Evolutionary conservation across 164 flowering plant genomes (phyloP).

Genomic region (Saururus chinensis): DNA sequence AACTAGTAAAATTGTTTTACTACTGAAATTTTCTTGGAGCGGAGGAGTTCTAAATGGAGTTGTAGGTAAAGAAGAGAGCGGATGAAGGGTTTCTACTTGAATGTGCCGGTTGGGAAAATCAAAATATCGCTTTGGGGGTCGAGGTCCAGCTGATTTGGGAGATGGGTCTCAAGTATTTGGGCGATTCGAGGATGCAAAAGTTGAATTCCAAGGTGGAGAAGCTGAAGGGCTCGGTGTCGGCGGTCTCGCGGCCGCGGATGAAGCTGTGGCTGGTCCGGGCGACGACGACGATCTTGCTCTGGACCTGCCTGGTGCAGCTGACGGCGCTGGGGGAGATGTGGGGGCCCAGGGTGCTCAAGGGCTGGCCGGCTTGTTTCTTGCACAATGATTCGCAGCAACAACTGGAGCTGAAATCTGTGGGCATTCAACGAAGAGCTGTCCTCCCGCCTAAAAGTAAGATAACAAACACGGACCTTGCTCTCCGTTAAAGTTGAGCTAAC

Average conservation of each 20-base stretch:
- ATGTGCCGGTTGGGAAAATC: conserved; percentile 14
- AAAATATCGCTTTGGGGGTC: not conserved
- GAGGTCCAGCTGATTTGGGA: conserved; percentile 16
- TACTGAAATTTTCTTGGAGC: too few relatives aligned
- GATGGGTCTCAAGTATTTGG: conserved; percentile 23
- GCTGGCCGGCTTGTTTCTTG: conserved; percentile 78
- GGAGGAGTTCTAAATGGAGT: too few relatives aligned
- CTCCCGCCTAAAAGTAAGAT: conserved; percentile 28
- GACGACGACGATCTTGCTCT: conserved; percentile 59
- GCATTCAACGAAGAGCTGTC: conserved; percentile 9
- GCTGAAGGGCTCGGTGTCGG: conserved; percentile 15
- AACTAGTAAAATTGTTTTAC: too few relatives aligned
- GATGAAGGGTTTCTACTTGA: not conserved
- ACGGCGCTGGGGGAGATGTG: conserved; percentile 65
- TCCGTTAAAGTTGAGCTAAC: not conserved
- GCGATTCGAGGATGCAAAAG: conserved; percentile 25
- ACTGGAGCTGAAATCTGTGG: not conserved
- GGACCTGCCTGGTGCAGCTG: conserved; percentile 84
- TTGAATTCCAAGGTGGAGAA: conserved; percentile 28
- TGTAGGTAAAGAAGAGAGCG: too few relatives aligned
- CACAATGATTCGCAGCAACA: conserved; percentile 12
- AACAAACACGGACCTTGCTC: not conserved
- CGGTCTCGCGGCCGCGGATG: conserved; percentile 13
- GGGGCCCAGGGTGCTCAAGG: conserved; percentile 75
- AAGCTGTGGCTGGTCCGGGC: conserved; percentile 82